A percentile compares a stretch with the other conserved stretches of the same genome.
These are phyloP conservation scores for Wickerhamomyces sp. DNA, from an alignment of 1,139 yeast species.

Conservation along the genomic window DNA sequence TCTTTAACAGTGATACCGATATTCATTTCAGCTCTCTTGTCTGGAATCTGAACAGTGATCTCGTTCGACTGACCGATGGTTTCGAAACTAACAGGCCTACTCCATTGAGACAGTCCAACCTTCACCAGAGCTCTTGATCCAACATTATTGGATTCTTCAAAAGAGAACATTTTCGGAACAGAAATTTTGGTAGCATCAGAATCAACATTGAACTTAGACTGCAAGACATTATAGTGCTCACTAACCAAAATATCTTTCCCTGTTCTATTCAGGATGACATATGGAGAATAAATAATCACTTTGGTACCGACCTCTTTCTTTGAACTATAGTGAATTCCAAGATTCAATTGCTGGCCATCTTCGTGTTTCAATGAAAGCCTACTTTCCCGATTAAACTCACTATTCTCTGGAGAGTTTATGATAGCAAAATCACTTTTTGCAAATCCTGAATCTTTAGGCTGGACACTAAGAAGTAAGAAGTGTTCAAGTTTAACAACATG, in stretches of 20 bases:
- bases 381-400: constrained; percentile 54
- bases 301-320: constrained; percentile 50
- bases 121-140: constrained; percentile 66
- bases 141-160: constrained; percentile 52
- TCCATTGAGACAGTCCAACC: constrained; percentile 71
- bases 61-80: constrained; percentile 84
- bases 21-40: constrained; percentile 62
- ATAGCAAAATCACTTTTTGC: constrained; percentile 76
- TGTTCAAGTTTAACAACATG: constrained; percentile 78
- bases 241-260: constrained; percentile 57
- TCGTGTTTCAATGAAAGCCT: constrained; percentile 43
- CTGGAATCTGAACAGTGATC: constrained; percentile 51
- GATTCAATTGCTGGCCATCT: constrained; percentile 63
- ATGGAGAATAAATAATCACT: constrained; percentile 78
- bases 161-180: constrained; percentile 81
- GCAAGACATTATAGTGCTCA: constrained; percentile 53
- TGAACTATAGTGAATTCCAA: constrained; percentile 59
- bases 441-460: constrained; percentile 61
- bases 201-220: constrained; percentile 28
- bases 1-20: constrained; percentile 73
- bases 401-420: constrained; percentile 54
- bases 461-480: constrained; percentile 65
- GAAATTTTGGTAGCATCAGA: constrained; percentile 30
- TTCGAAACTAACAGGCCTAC: constrained; percentile 76
- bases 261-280: constrained; percentile 75